Evolutionary conservation across 257 asterid genomes (phyloP), one percentile per base, ranked within the genome.

Genomic region (Pogostemon cablin): DNA sequence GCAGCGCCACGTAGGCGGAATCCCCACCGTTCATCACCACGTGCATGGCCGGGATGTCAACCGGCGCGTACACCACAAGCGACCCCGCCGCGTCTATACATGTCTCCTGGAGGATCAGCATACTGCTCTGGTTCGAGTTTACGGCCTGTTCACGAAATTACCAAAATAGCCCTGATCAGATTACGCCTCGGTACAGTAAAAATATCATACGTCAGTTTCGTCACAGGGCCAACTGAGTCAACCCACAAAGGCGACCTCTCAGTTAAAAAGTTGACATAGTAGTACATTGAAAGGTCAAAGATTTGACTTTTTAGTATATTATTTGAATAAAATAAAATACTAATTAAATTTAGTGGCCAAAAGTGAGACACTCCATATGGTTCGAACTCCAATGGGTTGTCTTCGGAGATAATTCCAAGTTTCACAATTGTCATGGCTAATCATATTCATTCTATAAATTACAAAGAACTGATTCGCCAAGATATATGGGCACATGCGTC

Each of bases 21-120:
- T 92, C 98, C 1, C 98, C 97, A 58, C 98, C 98, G 84, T 92
- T 92, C 97, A 92, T 92, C 73, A 90, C 98, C 69, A 85, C 88
- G 68, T 90, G 95, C 98, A 92, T 90, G 3, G 98, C 97, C 20
- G 97, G 98, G 38, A 92, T 90, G 74, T 92, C 98, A 11, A 92
- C 97, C 11, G 98, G 98, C 61, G 98, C 98, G 86, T 92, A 92
- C 40, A 92, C 98, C 7, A 89, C 95, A 72, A 87, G 95, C 81
- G 97, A 86, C 11, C 95, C 96, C 7, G 96, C 81, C 48, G 91
- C 86, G 83, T 89, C 96, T 61, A 82, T 84, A 85, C 95, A 81
- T 0, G 98, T 91, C 73, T 91, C 98, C 77, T 91, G 96, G 4
- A 91, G 95, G 62, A 91, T 89, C 75, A 91, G 78, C 96, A 91